Conservation (phyloP, 2,329 filamentous ascomycete species). For the Plectosphaerella sp. region DNA sequence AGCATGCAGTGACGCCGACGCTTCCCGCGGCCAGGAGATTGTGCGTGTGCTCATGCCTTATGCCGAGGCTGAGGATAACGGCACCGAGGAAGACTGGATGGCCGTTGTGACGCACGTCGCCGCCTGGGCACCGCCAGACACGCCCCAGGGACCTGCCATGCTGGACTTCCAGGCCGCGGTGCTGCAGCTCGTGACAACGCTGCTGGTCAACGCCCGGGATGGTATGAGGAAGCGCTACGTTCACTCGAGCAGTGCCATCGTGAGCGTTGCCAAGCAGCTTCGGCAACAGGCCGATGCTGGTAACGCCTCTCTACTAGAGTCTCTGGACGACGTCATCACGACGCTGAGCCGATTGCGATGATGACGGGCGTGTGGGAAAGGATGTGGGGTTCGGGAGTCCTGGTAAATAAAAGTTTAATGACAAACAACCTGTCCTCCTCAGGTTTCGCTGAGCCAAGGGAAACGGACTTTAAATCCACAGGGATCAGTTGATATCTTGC, state of each 20-base stretch:
- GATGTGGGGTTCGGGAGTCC: too few relatives aligned
- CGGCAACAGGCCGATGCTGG: constrained; percentile 20
- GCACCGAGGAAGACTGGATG: constrained; percentile 53
- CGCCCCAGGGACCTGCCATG: constrained; percentile 17
- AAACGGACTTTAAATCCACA: too few relatives aligned
- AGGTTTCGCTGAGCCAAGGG: too few relatives aligned
- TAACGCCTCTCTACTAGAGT: constrained; percentile 29
- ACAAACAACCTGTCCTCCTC: too few relatives aligned
- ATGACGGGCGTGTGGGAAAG: background rate
- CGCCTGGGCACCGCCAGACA: constrained; percentile 37
- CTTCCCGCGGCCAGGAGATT: constrained; percentile 48
- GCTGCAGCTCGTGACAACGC: constrained; percentile 49
- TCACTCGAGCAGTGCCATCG: constrained; percentile 46
- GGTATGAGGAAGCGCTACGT: constrained; percentile 46
- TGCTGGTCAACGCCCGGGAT: constrained; percentile 41
- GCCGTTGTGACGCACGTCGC: constrained; percentile 46
- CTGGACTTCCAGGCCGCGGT: constrained; percentile 50
- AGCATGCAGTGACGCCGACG: constrained; percentile 22
- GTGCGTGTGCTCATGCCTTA: constrained; percentile 50
- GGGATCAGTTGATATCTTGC: too few relatives aligned
- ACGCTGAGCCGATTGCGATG: constrained; percentile 21
- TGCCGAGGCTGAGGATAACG: constrained; percentile 39
- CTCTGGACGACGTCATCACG: constrained; percentile 39
- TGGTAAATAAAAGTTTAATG: too few relatives aligned
- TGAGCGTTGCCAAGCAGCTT: constrained; percentile 42